phyloP scores from a whole-genome alignment of 2,329 filamentous ascomycete genomes.

The Monosporascus sp. region DNA sequence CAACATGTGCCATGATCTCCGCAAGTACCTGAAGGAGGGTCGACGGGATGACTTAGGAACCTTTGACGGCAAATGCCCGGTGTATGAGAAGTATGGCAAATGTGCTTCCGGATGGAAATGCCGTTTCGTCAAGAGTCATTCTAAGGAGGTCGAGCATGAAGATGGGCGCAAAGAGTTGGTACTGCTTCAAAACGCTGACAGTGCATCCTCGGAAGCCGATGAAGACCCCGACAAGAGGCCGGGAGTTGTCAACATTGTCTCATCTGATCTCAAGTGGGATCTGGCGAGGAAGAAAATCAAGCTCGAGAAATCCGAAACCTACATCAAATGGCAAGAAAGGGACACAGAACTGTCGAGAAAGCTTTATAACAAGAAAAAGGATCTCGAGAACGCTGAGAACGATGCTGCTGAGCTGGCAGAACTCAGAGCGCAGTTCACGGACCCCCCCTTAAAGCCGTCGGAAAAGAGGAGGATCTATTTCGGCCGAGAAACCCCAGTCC shows the following conservation, averaged over 20 bases:
- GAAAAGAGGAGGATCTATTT: conserved; percentile 95
- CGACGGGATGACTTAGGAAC: conserved; percentile 75
- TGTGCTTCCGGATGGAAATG: conserved; percentile 92
- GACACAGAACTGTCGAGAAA: conserved; percentile 48
- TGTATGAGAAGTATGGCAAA: conserved; percentile 69
- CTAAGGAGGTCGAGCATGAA: conserved; percentile 67
- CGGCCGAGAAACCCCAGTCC: conserved; percentile 81
- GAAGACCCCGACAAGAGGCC: conserved; percentile 41
- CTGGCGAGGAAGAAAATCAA: conserved; percentile 67
- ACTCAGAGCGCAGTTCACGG: conserved; percentile 72
- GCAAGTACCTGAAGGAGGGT: conserved; percentile 77
- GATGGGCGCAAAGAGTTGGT: conserved; percentile 82
- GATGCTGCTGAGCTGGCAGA: conserved; percentile 46
- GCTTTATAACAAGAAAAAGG: conserved; percentile 39
- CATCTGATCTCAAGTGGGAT: conserved; percentile 64
- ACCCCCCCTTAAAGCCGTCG: conserved; percentile 81
- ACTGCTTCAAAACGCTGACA: conserved; percentile 51
- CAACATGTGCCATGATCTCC: conserved; percentile 75
- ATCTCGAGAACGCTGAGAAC: conserved; percentile 36
- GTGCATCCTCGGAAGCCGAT: conserved; percentile 34
- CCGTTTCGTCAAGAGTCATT: conserved; percentile 83
- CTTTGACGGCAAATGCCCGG: conserved; percentile 72
- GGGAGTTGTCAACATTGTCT: conserved; percentile 72
- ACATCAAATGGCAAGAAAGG: conserved; percentile 71
- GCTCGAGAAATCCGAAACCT: conserved; percentile 69